Base-by-base conservation (phyloP, 2,329 filamentous ascomycete genomes). In the Tolypocladium inflatum region DNA sequence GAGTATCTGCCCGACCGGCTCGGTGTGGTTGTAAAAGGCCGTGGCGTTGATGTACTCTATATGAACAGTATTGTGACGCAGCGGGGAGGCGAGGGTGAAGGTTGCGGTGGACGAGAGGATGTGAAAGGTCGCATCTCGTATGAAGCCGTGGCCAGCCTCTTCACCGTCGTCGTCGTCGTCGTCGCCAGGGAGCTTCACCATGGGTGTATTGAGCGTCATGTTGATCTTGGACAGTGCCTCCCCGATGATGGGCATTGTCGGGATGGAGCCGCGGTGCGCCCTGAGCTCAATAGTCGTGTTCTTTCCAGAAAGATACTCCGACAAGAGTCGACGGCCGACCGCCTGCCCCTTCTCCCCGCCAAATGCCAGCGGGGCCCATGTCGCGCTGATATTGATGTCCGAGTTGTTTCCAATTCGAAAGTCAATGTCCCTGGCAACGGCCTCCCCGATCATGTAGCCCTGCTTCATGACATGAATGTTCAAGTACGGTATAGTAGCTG, bases 91-190 rank as follows among this genome's bases (percentile, higher is more conserved):
- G 26, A 97, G 80, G 0, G 83, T 86, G 71, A 99, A 97, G 1
- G 87, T 85, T 4, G 93, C 93, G 0, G 91, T 91, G 0, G 91
- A 96, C 19, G 90, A 89, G 62, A 94, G 80, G 56, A 97, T 73
- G 73, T 97, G 91, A 73, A 99, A 86, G 8, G 87, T 93, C 13
- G 92, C 90, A 65, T 90, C 86, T 68, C 88, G 83, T 65, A 99
- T 91, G 70, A 97, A 97, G 63, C 85, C 84, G 13, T 74, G 72
- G 17, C 76, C 67, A 35, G 69, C 68, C 7, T 70, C 67, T 15
- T 69, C 68, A 26, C 71, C 68, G 37, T 69, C 67, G 10, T 69
- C 67, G 21, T 68, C 68, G 37, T 70, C 67, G 10, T 70, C 67
- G n/a, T 68, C 66, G 67, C 79, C 79, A 19, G 85, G 87, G 1